A percentile compares a stretch with the other conserved stretches of the same genome.
phyloP scores from a whole-genome alignment of 129 eudicot species.

The Pulicaria dysenterica region DNA sequence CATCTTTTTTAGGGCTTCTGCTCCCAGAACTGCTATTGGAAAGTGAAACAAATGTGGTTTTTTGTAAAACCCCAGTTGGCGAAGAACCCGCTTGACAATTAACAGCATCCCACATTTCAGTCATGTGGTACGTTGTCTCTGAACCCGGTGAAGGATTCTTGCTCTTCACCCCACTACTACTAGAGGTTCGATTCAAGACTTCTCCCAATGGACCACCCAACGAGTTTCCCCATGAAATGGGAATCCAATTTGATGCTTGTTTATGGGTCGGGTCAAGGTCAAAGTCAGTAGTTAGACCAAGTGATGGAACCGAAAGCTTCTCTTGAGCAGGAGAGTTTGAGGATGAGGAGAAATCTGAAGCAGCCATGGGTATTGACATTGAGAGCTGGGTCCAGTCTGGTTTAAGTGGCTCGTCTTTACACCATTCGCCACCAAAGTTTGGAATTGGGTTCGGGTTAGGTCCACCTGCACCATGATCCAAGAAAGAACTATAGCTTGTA shows the following conservation, averaged over 20 bases:
- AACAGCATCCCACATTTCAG: constrained; percentile 53
- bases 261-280: constrained; percentile 51
- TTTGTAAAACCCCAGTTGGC: constrained; percentile 83
- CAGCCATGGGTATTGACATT: constrained; percentile 80
- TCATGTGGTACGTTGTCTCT: constrained; percentile 28
- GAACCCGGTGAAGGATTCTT: constrained; percentile 32
- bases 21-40: constrained; percentile 86
- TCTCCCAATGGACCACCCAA: constrained; percentile 92
- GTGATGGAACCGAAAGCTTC: constrained; percentile 49
- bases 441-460: constrained; percentile 45
- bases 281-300: constrained; percentile 52
- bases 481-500: constrained; percentile 38
- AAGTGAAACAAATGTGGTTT: constrained; percentile 60
- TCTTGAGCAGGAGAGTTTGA: constrained; percentile 62
- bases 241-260: constrained; percentile 58
- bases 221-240: constrained; percentile 65
- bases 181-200: constrained; percentile 53
- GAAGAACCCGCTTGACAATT: constrained; percentile 67
- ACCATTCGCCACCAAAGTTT: constrained; percentile 58
- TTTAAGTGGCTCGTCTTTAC: constrained; percentile 63
- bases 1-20: constrained; percentile 54
- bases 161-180: constrained; percentile 34
- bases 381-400: constrained; percentile 93
- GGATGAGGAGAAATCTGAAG: constrained; percentile 62
- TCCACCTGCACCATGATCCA: constrained; percentile 49